Base-by-base conservation (phyloP, 108 stramenopile genomes). In the Cyclotella cryptica region DNA sequence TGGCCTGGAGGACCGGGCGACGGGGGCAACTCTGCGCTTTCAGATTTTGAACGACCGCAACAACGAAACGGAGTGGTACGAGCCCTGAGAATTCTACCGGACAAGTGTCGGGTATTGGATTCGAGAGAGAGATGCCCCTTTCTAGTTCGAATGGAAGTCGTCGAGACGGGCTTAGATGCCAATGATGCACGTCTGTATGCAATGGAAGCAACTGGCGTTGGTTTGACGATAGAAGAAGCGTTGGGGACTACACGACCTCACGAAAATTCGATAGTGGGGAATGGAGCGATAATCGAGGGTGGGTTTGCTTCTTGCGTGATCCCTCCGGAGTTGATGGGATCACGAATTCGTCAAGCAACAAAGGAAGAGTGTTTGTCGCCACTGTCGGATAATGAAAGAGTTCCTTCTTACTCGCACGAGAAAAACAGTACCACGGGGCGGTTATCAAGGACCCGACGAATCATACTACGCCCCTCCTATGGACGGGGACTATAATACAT, bases 121-220 rank as follows among this genome's bases (percentile, higher is more conserved):
- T 95, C 94, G 15, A 72, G 92, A 39, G 91, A 92, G 61, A 85
- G 94, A 29, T 95, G 94, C 72, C 94, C 94, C 0, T 93, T 86
- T 63, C 63, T 95, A 30, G 88, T 95, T 11, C 89, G 88, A 71
- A 75, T 93, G 57, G 94, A 95, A 68, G 92, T 95, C 4, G 89
- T 77, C 14, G 92, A 95, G 46, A 92, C 92, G 19, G 88, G 88
- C 11, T 72, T 95, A 58, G 88, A 86, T 18, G 92, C 92, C n/a
- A 87, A 83, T 58, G 94, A 95, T 71, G 90, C 94, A 24, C 78
- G 92, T n/a, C 69, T 95, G 42, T 95, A 93, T 82, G 88, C 89
- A 10, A 19, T 42, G 7, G 72, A 69, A 64, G 72, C 54, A 0
- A 22, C 30, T 24, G 88, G 88, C 46, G 83, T 87, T 24, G 92